Evolutionary conservation across 164 flowering plant species (phyloP).

Genomic region (Kalanchoe fedtschenkoi): DNA sequence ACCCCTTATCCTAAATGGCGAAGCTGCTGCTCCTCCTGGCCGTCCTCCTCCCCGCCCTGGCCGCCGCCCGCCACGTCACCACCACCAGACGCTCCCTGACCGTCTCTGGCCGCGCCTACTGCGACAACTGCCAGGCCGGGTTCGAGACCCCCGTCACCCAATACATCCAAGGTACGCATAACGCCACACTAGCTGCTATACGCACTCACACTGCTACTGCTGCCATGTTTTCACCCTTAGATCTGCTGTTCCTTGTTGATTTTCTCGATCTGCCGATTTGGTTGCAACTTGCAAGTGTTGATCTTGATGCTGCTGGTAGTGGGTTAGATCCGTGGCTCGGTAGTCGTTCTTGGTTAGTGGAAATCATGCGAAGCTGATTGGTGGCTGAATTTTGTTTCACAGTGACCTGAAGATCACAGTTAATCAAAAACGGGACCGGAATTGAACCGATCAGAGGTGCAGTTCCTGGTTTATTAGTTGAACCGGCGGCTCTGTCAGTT

Average conservation of each 20-base stretch:
- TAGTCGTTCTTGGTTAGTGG: no score
- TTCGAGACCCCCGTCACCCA: slow-evolving; percentile 18
- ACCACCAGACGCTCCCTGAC: slow-evolving; percentile 1
- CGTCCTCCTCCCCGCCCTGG: slow-evolving; percentile 14
- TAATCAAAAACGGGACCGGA: no score
- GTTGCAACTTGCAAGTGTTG: neutral
- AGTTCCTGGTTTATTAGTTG: no score
- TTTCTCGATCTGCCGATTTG: neutral
- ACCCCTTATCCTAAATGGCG: slow-evolving; percentile 1
- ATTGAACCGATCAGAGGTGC: no score
- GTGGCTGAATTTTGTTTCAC: no score
- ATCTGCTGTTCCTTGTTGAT: neutral
- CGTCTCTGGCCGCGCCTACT: slow-evolving; percentile 16
- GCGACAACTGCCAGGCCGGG: slow-evolving; percentile 29
- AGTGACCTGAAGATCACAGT: no score
- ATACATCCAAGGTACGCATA: slow-evolving; percentile 10
- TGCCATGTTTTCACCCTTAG: no score
- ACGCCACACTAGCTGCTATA: neutral
- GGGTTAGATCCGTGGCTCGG: no score
- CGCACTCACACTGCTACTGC: neutral
- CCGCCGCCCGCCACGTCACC: slow-evolving; percentile 8
- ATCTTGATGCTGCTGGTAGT: no score
- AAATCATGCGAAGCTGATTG: no score
- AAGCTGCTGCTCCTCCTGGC: slow-evolving; percentile 14
- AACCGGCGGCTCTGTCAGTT: no score